phyloP scores from a whole-genome alignment of 805 yeast genomes.

The Starmerella asiatica region DNA sequence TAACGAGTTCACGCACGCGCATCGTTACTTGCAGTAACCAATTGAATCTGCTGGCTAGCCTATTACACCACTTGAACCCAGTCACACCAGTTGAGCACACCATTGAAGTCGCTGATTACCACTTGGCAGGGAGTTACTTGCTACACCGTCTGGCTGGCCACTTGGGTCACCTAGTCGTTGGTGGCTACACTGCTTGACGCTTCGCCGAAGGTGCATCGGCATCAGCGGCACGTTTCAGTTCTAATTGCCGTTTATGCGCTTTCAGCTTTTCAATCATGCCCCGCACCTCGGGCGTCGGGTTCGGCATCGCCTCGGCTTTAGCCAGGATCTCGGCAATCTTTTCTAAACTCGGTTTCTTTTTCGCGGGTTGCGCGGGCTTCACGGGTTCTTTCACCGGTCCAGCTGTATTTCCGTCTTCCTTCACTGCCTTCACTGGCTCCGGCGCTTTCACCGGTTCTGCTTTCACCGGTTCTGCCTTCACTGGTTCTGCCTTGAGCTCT shows the following conservation, averaged over 20 bases:
- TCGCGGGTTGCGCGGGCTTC: conserved; percentile 9
- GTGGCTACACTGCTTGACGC: conserved; percentile 13
- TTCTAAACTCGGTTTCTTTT: conserved; percentile 22
- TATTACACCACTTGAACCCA: too few species aligned
- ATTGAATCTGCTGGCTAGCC: too few species aligned
- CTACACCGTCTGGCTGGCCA: too few species aligned
- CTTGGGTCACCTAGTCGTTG: too few species aligned
- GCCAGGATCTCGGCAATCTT: conserved; percentile 27
- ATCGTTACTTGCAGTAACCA: too few species aligned
- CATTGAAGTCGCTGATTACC: too few species aligned
- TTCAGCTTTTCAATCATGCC: conserved; percentile 28
- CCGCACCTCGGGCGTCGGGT: conserved; percentile 26
- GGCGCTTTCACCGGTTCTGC: neutral
- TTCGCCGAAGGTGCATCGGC: conserved; percentile 8
- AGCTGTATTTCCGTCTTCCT: neutral
- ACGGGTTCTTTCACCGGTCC: neutral
- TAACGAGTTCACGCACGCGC: too few species aligned
- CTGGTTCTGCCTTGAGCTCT: conserved; percentile 8
- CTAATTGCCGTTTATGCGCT: conserved; percentile 24
- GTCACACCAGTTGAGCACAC: too few species aligned
- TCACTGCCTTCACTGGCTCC: neutral
- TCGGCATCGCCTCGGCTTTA: conserved; percentile 28
- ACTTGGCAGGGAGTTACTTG: too few species aligned
- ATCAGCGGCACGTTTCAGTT: conserved; percentile 18
- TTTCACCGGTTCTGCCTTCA: neutral